Percentiles rank a stretch among this genome's conserved stretches.
phyloP scores from a whole-genome alignment of 306 rosid genomes.

The Quercus dentata region DNA sequence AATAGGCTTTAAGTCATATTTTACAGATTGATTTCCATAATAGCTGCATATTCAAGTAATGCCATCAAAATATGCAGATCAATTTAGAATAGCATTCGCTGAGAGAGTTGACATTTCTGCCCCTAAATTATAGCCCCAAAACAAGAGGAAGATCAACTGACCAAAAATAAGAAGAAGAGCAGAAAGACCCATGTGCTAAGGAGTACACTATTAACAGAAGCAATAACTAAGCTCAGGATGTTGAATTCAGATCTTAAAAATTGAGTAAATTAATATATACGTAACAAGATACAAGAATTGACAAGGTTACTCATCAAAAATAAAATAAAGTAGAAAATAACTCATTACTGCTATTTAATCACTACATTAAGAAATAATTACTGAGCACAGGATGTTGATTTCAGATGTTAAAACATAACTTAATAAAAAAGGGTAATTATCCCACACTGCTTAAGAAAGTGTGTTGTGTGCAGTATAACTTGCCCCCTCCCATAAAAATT shows the following conservation, averaged over 20 bases:
- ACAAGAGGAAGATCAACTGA: not conserved
- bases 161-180: too few species aligned
- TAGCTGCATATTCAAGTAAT: not conserved
- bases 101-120: not conserved
- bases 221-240: not conserved
- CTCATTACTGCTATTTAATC: not conserved
- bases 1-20: not conserved
- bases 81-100: not conserved
- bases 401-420: too few species aligned
- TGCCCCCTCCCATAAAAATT: accelerated
- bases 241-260: not conserved
- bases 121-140: not conserved
- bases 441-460: too few species aligned
- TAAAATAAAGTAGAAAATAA: not conserved
- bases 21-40: not conserved
- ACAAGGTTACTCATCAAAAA: not conserved
- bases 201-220: not conserved
- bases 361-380: not conserved
- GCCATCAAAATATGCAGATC: not conserved
- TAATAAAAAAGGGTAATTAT: too few species aligned
- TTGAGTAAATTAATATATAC: not conserved
- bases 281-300: not conserved
- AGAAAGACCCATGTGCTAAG: not conserved
- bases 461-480: too few species aligned
- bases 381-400: too few species aligned